Percentiles rank a stretch among this genome's conserved stretches.
These are phyloP conservation scores for Aureobasidium sp. DNA, from an alignment of 2,329 filamentous ascomycete species.

Conservation along the genomic window DNA sequence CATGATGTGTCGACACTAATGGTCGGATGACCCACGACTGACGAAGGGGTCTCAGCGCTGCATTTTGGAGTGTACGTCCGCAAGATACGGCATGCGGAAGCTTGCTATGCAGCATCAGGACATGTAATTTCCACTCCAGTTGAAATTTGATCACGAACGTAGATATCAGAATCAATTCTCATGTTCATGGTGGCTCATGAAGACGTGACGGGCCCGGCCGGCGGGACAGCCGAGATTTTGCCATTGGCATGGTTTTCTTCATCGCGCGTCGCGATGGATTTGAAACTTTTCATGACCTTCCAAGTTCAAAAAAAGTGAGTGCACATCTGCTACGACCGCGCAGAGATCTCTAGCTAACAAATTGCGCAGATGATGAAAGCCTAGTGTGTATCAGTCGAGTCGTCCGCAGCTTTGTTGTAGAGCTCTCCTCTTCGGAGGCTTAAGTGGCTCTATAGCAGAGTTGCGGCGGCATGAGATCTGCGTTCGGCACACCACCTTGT, in stretches of 20 bases:
- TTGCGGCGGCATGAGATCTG: slow-evolving; percentile 81
- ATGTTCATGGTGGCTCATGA: not conserved
- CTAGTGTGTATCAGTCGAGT: slow-evolving; percentile 91
- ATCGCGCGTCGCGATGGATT: slow-evolving; percentile 28
- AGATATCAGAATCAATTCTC: not conserved
- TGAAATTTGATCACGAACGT: not conserved
- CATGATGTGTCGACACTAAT: not conserved
- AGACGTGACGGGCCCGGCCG: slow-evolving; percentile 3
- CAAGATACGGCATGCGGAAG: slow-evolving; percentile 2
- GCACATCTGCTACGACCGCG: slow-evolving; percentile 29
- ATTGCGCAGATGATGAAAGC: slow-evolving; percentile 92
- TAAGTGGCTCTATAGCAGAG: slow-evolving; percentile 72
- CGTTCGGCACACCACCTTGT: slow-evolving; percentile 99
- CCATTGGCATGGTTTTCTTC: slow-evolving; percentile 19
- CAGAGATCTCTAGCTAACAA: slow-evolving; percentile 23
- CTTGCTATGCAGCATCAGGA: slow-evolving; percentile 23
- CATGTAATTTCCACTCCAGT: not conserved
- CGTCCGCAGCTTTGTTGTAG: slow-evolving; percentile 58
- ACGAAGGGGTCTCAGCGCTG: not conserved
- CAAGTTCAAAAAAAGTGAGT: slow-evolving; percentile 97
- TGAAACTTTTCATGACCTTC: slow-evolving; percentile 75
- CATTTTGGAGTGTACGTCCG: not conserved
- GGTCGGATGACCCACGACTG: not conserved
- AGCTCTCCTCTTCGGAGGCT: slow-evolving; percentile 87
- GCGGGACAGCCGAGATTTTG: not conserved